Base-by-base conservation (phyloP, 108 stramenopile genomes). In the Discostella stelligeroides region DNA sequence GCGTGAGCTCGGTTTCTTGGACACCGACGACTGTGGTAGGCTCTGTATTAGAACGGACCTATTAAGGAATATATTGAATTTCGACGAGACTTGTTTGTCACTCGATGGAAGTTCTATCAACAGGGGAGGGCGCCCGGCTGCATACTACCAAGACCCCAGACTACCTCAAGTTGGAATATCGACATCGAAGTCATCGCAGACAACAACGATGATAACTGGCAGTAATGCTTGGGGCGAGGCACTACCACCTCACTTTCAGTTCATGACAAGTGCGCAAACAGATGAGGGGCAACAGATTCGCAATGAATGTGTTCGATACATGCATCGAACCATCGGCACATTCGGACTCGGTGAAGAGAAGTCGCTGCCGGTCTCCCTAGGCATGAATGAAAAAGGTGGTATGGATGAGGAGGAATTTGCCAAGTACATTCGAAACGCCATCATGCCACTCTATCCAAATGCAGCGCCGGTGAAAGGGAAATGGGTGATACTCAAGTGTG, bases 371-470 rank as follows among this genome's bases (percentile, higher is more conserved):
- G n/a, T n/a, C n/a, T n/a, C n/a, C n/a, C n/a, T n/a, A n/a, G n/a
- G n/a, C n/a, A n/a, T n/a, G n/a, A n/a, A n/a, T n/a, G n/a, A n/a
- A n/a, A n/a, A n/a, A n/a, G n/a, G n/a, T n/a, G n/a, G n/a, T n/a
- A n/a, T n/a, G n/a, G n/a, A n/a, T n/a, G n/a, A n/a, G n/a, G n/a
- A n/a, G n/a, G n/a, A n/a, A n/a, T n/a, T n/a, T n/a, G n/a, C n/a
- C n/a, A n/a, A 66, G 20, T 66, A 66, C 23, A 4, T 54, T 25
- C 24, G 27, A 29, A 66, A 66, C 17, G 25, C 24, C 10, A 66
- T 66, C 48, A 28, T 66, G 15, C 50, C 66, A 21, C 45, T 70
- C 4, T 70, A 43, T 39, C 69, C 69, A 0, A 56, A 70, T 60
- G 40, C 59, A 4, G 0, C 17, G 23, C 24, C 56, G 20, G 58